phyloP scores from a whole-genome alignment of 2,329 filamentous ascomycete genomes.

The Cladosporium sp. region DNA sequence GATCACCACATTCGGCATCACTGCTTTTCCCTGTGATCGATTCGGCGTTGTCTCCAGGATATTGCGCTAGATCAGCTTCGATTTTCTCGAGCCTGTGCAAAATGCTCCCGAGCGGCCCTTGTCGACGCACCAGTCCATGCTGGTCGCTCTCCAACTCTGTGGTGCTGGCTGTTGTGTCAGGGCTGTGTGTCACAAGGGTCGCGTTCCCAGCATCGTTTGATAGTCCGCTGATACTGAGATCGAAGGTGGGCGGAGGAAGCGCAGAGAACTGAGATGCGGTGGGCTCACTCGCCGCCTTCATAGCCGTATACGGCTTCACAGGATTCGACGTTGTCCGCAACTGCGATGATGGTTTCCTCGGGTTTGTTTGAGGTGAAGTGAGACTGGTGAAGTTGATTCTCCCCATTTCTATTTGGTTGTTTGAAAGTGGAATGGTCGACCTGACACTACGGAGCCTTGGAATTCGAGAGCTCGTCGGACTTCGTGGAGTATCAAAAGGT shows the following conservation, averaged over 20 bases:
- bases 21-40: too few relatives aligned
- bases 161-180: not conserved
- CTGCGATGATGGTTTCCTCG: not conserved
- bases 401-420: not conserved
- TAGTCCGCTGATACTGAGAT: not conserved
- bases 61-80: not conserved
- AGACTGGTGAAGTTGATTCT: not conserved
- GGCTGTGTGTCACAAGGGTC: not conserved
- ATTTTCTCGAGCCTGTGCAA: not conserved
- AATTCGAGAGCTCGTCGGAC: not conserved
- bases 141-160: not conserved
- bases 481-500: too few relatives aligned
- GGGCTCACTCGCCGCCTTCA: not conserved
- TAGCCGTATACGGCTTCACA: not conserved
- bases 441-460: not conserved
- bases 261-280: not conserved
- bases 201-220: not conserved
- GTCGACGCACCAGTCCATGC: not conserved
- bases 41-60: too few relatives aligned
- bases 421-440: not conserved
- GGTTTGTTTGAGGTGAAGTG: not conserved
- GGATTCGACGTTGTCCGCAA: not conserved
- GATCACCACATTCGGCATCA: too few relatives aligned
- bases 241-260: not conserved
- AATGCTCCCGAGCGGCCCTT: not conserved